A percentile compares a stretch with the other conserved stretches of the same genome.
These are phyloP conservation scores for Xylaria sp. DNA, from an alignment of 2,329 filamentous ascomycete genomes.

Conservation along the genomic window DNA sequence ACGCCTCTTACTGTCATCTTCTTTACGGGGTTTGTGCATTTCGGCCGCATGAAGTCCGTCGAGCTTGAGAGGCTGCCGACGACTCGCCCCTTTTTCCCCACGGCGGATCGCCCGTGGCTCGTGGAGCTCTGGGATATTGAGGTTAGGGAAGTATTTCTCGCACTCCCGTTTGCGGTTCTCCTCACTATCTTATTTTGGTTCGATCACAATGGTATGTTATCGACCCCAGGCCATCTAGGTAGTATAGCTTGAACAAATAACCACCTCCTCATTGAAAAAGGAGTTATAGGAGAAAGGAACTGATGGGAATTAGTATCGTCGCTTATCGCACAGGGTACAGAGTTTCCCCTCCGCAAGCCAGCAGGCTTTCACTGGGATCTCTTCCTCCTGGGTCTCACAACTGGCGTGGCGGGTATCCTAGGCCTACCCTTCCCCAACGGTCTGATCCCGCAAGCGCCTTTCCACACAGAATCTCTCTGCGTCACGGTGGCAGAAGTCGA, in stretches of 20 bases:
- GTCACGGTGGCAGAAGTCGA: conserved; percentile 69
- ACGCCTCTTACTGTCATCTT: conserved; percentile 86
- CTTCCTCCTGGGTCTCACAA: conserved; percentile 82
- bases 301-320: conserved; percentile 70
- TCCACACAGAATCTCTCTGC: conserved; percentile 82
- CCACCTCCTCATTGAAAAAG: background rate
- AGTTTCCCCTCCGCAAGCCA: conserved; percentile 83
- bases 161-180: conserved; percentile 86
- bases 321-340: conserved; percentile 83
- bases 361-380: conserved; percentile 89
- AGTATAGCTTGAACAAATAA: background rate
- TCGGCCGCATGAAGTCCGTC: conserved; percentile 82
- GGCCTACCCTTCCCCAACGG: conserved; percentile 86
- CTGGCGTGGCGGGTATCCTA: conserved; percentile 77
- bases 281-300: conserved; percentile 14
- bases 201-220: conserved; percentile 79
- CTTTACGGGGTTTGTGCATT: conserved; percentile 89
- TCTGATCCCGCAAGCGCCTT: conserved; percentile 84
- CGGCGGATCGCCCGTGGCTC: conserved; percentile 77
- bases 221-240: background rate
- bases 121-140: conserved; percentile 83
- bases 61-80: conserved; percentile 78
- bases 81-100: conserved; percentile 81
- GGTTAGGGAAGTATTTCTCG: conserved; percentile 80
- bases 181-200: conserved; percentile 90